Base-by-base conservation (phyloP, 2,329 filamentous ascomycete genomes). In the Ceratocystis papillata region DNA sequence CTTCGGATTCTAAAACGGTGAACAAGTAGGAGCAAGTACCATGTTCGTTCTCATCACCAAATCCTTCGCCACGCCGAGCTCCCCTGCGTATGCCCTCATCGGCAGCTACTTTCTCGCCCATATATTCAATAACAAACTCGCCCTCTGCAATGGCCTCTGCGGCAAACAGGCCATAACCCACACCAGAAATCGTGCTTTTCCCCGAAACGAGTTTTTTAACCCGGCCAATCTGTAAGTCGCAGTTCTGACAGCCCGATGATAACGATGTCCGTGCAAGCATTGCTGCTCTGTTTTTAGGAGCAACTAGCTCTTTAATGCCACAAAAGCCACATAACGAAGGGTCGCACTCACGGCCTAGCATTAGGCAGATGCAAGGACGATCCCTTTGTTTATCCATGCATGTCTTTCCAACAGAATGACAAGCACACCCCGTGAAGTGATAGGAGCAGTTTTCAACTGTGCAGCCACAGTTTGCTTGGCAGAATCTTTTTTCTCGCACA, bases 71-170 rank as follows among this genome's bases (percentile, higher is more conserved):
- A 1, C 82, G 80, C 1, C 82, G 74, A 7, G 83, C 82, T 67
- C 87, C 86, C 46, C 88, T 81, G 2, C 88, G 82, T 28, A 89
- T 83, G 2, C 84, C 84, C 73, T 92, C 88, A 61, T 85, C 80
- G 48, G 83, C 81, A 3, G 83, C 85, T 67, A 93, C 86, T 10
- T 90, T 79, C 73, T 94, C 90, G 60, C 90, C 90, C 1, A 85
- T 84, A 73, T 94, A 94, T 73, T 94, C 90, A 41, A 88, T 87
- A 20, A 94, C 79, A 70, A 88, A 93, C n/a, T 88, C 86, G 64
- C 86, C 84, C 68, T 82, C 79, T 2, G 77, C 77, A 68, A 90
- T 84, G 65, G 84, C 78, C 71, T 90, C 85, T 3, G 85, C 86
- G 1, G 86, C 81, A 72, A 88, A 93, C 0, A 94, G 78, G 0